Evolutionary conservation across 2,329 filamentous ascomycete genomes (phyloP), one percentile per base, ranked within the genome.

Genomic region (Lecanicillium sp.): DNA sequence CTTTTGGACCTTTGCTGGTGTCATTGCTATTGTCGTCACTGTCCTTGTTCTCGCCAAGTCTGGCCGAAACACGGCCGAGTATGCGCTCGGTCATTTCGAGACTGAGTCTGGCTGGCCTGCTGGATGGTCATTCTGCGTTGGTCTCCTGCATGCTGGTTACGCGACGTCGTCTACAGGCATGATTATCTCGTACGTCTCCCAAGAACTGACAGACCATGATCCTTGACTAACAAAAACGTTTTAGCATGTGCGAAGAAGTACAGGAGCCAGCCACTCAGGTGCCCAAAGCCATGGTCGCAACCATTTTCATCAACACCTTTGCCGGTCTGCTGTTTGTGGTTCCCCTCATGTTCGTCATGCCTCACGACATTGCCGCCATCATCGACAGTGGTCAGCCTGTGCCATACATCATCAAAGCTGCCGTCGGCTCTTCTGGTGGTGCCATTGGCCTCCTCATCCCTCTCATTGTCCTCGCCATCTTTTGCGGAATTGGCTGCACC

Each of bases 101-200:
- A 65, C 70, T 18, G 71, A 70, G 43, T 84, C 81, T 4, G 82
- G 82, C 42, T 88, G 83, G 81, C 63, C 68, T 4, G 64, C 71
- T 30, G 81, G 82, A 51, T 85, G 81, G 81, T 80, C 80, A 4
- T 85, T 84, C 63, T 78, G 74, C 54, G 77, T 86, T 43, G 82
- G 82, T 53, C 68, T 86, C 19, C 65, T 85, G 15, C 81, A 85
- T 50, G 81, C 78, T 35, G 82, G 77, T 45, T 85, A 86, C 52
- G 80, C 79, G 33, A 85, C 81, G 12, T 85, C 81, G 4, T 83
- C 80, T 13, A 85, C 81, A 0, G 83, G 83, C 60, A 87, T 87
- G 83, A 81, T 87, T 43, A 81, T 86, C 55, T 83, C 78, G 77
- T 81, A 63, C 68, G 76, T 68, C 35, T 34, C 14, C n/a, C 16